A percentile compares a stretch with the other conserved stretches of the same genome.
phyloP scores from a whole-genome alignment of 345 rosid species.

The Conringia planisiliqua region DNA sequence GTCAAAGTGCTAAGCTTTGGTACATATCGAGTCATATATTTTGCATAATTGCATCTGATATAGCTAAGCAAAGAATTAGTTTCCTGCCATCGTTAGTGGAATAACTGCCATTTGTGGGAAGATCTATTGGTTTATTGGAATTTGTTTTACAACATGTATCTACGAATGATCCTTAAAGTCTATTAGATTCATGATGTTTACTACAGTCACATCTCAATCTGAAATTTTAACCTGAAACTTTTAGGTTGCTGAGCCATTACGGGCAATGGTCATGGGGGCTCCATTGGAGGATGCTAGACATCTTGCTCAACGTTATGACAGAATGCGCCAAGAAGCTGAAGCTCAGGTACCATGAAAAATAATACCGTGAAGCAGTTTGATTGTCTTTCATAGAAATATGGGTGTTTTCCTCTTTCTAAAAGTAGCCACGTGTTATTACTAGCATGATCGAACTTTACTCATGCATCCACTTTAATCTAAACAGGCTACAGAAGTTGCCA shows the following conservation, averaged over 20 bases:
- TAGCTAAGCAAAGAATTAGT: neutral
- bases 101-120: neutral
- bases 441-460: conserved; percentile 1
- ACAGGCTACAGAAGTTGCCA: conserved; percentile 93
- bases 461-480: conserved; percentile 32
- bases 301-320: conserved; percentile 97
- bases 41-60: neutral
- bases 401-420: neutral
- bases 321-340: conserved; percentile 97
- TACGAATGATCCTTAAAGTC: neutral
- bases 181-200: neutral
- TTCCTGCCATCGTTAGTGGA: neutral
- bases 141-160: neutral
- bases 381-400: neutral
- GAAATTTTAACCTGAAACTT: neutral
- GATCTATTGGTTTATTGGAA: neutral
- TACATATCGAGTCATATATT: neutral
- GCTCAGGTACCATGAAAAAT: conserved; percentile 58
- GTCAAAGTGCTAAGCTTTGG: neutral
- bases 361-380: neutral
- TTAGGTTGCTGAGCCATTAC: conserved; percentile 94
- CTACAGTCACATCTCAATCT: neutral
- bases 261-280: conserved; percentile 95
- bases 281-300: conserved; percentile 97
- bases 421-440: neutral